Base-by-base conservation (phyloP, 352 stramenopile genomes). In the Globisporangium middletonii region DNA sequence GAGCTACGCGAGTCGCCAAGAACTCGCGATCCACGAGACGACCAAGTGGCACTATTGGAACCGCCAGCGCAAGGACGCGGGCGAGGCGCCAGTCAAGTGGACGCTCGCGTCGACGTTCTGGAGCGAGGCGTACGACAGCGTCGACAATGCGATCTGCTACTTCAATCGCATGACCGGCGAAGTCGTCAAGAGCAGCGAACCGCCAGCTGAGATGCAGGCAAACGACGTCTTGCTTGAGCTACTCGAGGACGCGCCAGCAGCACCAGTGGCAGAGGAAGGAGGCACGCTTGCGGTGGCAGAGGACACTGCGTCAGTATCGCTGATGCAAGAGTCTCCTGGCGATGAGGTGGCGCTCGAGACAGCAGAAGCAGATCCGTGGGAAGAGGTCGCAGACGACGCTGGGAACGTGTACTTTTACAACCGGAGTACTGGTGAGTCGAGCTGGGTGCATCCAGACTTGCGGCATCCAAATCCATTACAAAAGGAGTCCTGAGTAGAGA, bases 31-130 rank as follows among this genome's bases (percentile, higher is more conserved):
- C 9, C 83, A 92, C 57, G 77, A 89, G 55, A 65, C 68, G 38
- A 89, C 80, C n/a, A 86, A 88, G 58, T 93, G 83, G 83, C 83
- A 93, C 51, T 71, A 58, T n/a, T 89, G 77, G 79, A 93, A 93
- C 53, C 19, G 77, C 11, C 8, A 62, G 42, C 68, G 75, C 7
- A 78, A 88, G 19, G 52, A 48, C 9, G 58, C 75, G 50, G 71
- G 67, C 30, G 63, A 65, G 8, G 55, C 68, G 48, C 71, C 75
- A 6, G 69, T 45, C 12, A 78, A 75, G 45, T 91, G 69, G 65
- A 89, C 76, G 38, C 47, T 89, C 26, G 69, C 72, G 35, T 74
- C 77, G 38, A 79, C 67, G n/a, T 90, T 74, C 48, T 93, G 83
- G 83, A 82, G 67, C 41, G 83, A 93, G 53, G 79, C 70, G 35